Evolutionary conservation across 768 basidiomycete genomes (phyloP).

Genomic region (Naganishia onofrii): DNA sequence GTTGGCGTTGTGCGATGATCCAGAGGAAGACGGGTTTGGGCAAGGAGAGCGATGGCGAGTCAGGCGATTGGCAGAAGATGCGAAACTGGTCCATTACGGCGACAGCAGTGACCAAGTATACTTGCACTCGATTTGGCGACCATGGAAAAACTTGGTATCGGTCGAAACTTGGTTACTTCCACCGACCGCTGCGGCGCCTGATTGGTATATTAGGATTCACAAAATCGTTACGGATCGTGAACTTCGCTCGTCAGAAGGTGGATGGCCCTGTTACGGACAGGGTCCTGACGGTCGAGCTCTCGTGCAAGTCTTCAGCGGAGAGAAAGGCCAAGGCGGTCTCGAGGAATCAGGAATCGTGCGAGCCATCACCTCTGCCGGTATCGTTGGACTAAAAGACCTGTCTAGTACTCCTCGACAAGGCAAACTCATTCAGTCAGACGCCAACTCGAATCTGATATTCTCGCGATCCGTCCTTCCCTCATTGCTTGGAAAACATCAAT

Average conservation of each 20-base stretch:
- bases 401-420: constrained; percentile 48
- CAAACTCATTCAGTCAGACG: constrained; percentile 64
- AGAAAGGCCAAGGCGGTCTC: constrained; percentile 59
- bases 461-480: constrained; percentile 69
- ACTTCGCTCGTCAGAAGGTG: constrained; percentile 66
- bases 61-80: constrained; percentile 64
- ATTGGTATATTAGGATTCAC: constrained; percentile 71
- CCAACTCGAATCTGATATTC: constrained; percentile 69
- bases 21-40: constrained; percentile 42
- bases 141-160: constrained; percentile 64
- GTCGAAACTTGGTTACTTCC: constrained; percentile 75
- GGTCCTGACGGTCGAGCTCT: constrained; percentile 62
- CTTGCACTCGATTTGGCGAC: constrained; percentile 70
- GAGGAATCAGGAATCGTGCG: constrained; percentile 56
- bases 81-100: constrained; percentile 46
- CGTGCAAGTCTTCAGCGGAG: constrained; percentile 55
- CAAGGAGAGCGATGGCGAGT: constrained; percentile 71
- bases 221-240: constrained; percentile 60
- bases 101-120: constrained; percentile 55
- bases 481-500: constrained; percentile 58
- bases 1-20: constrained; percentile 67
- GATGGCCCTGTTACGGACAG: constrained; percentile 70
- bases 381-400: constrained; percentile 63
- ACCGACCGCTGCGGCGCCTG: constrained; percentile 59
- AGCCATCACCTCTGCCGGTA: constrained; percentile 63